phyloP scores from a whole-genome alignment of 768 basidiomycete species.

The Infundibulicybe gibba region DNA sequence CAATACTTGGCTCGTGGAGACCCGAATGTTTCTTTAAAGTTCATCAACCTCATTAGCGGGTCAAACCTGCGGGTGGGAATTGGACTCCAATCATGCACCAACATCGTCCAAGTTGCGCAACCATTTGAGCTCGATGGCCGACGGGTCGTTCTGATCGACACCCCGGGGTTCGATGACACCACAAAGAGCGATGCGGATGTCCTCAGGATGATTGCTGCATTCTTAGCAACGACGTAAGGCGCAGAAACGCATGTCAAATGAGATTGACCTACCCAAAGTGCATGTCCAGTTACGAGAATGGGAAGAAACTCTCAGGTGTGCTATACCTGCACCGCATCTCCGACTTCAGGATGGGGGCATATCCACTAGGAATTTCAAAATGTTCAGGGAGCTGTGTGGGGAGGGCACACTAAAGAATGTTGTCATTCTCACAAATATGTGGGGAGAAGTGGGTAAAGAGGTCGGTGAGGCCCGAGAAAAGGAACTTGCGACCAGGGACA shows the following conservation, averaged over 20 bases:
- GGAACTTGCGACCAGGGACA: conserved; percentile 35
- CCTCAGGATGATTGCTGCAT: conserved; percentile 45
- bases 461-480: conserved; percentile 32
- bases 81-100: conserved; percentile 49
- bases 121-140: conserved; percentile 40
- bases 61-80: conserved; percentile 41
- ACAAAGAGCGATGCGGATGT: conserved; percentile 42
- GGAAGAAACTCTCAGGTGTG: conserved; percentile 44
- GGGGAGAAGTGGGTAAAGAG: conserved; percentile 6
- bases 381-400: conserved; percentile 11
- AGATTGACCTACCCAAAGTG: too few relatives aligned
- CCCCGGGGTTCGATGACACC: conserved; percentile 60
- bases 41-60: conserved; percentile 51
- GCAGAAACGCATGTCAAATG: neutral
- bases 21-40: conserved; percentile 25
- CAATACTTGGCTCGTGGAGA: neutral
- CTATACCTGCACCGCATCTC: conserved; percentile 55
- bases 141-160: conserved; percentile 47
- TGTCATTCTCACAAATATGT: conserved; percentile 8
- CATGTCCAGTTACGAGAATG: conserved; percentile 22
- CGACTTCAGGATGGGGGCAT: conserved; percentile 41
- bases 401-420: conserved; percentile 8
- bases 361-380: conserved; percentile 9
- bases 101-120: conserved; percentile 34
- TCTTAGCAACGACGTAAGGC: conserved; percentile 28